phyloP scores from a whole-genome alignment of 2,329 filamentous ascomycete species.

The Sarocladium kiliense region DNA sequence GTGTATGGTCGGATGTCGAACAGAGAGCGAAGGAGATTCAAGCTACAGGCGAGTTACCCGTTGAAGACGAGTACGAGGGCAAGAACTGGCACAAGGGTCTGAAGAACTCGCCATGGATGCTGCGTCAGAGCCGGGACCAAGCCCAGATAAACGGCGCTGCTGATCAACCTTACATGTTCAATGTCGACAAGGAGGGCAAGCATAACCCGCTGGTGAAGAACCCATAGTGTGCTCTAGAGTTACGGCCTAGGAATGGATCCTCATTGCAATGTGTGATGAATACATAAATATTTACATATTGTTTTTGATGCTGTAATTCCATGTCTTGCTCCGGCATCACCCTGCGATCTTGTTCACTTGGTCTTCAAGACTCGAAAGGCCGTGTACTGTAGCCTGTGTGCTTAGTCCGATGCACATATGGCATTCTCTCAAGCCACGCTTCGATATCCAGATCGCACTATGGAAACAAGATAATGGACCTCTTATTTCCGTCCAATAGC shows the following conservation, averaged over 20 bases:
- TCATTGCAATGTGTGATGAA: too few relatives aligned
- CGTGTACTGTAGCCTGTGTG: too few relatives aligned
- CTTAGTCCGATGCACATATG: too few relatives aligned
- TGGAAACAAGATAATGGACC: too few relatives aligned
- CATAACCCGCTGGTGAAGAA: conserved; percentile 11
- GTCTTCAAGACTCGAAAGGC: too few relatives aligned
- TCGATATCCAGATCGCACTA: too few relatives aligned
- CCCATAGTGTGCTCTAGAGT: background rate
- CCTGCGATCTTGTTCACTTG: too few relatives aligned
- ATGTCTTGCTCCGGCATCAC: too few relatives aligned
- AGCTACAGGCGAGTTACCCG: conserved; percentile 16
- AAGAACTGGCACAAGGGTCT: conserved; percentile 22
- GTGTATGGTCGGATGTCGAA: conserved; percentile 24
- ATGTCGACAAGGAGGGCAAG: conserved; percentile 11
- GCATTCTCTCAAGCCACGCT: too few relatives aligned
- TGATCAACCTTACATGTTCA: conserved; percentile 12
- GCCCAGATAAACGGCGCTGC: conserved; percentile 19
- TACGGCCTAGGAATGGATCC: too few relatives aligned
- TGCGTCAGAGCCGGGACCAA: conserved; percentile 15
- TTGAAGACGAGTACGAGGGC: conserved; percentile 23
- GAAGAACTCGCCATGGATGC: conserved; percentile 19
- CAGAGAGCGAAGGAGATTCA: conserved; percentile 17
- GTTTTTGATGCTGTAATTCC: too few relatives aligned
- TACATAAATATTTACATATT: too few relatives aligned
- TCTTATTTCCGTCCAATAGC: background rate